Percentiles rank a stretch among this genome's conserved stretches.
These are phyloP conservation scores for Triglochin maritima DNA, from an alignment of 106 monocot genomes.

Conservation along the genomic window DNA sequence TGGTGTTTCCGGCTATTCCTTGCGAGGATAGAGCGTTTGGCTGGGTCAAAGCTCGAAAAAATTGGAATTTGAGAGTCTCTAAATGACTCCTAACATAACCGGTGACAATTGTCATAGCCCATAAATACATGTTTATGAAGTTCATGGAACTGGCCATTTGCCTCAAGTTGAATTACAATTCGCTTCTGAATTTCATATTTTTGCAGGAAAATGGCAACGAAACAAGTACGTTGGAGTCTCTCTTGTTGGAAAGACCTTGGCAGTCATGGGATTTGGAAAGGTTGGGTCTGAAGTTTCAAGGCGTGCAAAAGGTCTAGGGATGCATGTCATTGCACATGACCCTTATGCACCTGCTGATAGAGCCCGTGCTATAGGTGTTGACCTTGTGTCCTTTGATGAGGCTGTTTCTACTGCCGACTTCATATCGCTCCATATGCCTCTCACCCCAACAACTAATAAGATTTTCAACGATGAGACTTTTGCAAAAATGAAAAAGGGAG, in stretches of 20 bases:
- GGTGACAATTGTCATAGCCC: too few species aligned
- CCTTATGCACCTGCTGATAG: conserved; percentile 20
- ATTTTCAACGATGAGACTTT: conserved; percentile 14
- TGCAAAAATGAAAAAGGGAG: conserved; percentile 15
- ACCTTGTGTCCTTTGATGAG: conserved; percentile 15
- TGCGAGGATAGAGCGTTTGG: too few species aligned
- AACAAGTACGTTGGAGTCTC: conserved; percentile 21
- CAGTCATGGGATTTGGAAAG: conserved; percentile 20
- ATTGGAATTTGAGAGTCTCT: too few species aligned
- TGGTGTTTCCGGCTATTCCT: too few species aligned
- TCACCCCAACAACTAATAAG: conserved; percentile 17
- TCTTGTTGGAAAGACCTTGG: conserved; percentile 17
- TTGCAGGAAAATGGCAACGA: conserved; percentile 21
- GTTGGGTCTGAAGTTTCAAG: conserved; percentile 22
- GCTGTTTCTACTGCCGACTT: conserved; percentile 13
- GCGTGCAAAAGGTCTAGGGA: conserved; percentile 18
- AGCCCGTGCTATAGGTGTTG: conserved; percentile 20
- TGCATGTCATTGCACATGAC: conserved; percentile 21
- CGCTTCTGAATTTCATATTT: neutral
- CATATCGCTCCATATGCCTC: conserved; percentile 22
- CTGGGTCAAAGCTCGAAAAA: too few species aligned
- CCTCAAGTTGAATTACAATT: too few species aligned
- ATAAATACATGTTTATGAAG: too few species aligned
- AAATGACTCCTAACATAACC: too few species aligned
- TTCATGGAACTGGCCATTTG: too few species aligned